Base-by-base conservation (phyloP, 441 rosid genomes). In the Adansonia rubrostipa region DNA sequence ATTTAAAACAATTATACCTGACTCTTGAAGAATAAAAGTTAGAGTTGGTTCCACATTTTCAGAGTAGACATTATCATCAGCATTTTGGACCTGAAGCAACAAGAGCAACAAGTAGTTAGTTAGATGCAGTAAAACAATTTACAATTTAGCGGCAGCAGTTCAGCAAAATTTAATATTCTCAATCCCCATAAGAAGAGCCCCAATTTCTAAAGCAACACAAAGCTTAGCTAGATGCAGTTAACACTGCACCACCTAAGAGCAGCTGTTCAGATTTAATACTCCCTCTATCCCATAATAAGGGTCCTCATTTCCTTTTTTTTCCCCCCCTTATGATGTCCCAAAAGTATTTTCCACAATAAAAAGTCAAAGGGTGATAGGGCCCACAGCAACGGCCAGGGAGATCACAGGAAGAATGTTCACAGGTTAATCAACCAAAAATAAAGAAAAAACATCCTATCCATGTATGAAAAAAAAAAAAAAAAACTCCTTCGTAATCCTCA, bases 1-100 rank as follows among this genome's bases (percentile, higher is more conserved):
- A 82, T 97, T 97, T 80, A 97, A 81, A 80, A 97, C 88, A 82
- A 87, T 67, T 74, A 97, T 86, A 50, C 98, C 91, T 3, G 91
- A 86, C 81, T 87, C 91, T 79, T 92, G 93, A 87, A 97, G 96
- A 85, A 97, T 90, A 80, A 97, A 97, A 22, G 89, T 81, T 74
- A 97, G 87, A 53, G 98, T 93, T 56, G 99, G 99, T 79, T 95
- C 97, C 83, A 84, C 90, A 33, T 82, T 84, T 82, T 85, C 88
- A 61, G 92, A 85, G 80, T 97, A 97, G 77, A 82, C 85, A 82
- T 97, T 97, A 83, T 97, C 99, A 87, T 97, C 99, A 66, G 99
- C 99, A 84, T 97, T 97, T 90, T 97, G 99, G 85, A 97, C 96
- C 99, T 97, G 90, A 86, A 82, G 78, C 84, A 90, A 77, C 77